Base-by-base conservation (phyloP, 345 rosid genomes). In the Corchorus capsularis region DNA sequence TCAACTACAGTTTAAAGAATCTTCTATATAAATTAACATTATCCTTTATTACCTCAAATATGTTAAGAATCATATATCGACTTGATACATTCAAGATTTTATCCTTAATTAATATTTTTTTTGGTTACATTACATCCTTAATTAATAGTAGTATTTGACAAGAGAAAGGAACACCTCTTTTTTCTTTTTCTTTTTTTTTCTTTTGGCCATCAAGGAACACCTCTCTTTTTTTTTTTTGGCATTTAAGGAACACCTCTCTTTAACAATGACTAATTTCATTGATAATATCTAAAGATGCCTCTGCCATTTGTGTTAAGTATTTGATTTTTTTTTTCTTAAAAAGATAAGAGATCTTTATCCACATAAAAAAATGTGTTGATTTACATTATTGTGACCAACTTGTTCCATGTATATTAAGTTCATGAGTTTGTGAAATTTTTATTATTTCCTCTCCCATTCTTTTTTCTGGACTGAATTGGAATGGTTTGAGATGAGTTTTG, bases 401-500 rank as follows among this genome's bases (percentile, higher is more conserved):
- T 6, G 61, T 56, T 19, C 6, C 4, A 20, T 20, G 1, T 6
- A 27, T 6, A n/a, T 20, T 2, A 11, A 6, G 27, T 60, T 27
- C 2, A n/a, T n/a, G n/a, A 10, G 13, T 5, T 65, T 65, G 4
- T n/a, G 34, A 41, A 59, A 22, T 3, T 27, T 67, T 66, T 11
- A 67, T 46, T 13, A 47, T 67, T 67, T n/a, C 17, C 10, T 14
- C 66, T 63, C 22, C 3, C 67, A n/a, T 16, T 19, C 59, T 19
- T 66, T 64, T 76, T 43, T 53, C 16, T 80, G 74, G 66, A 65
- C 35, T 4, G 32, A n/a, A 57, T 50, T 67, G 64, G 46, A 66
- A 57, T 47, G 22, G 22, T 5, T 52, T 65, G 77, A n/a, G 85
- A 72, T 79, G 80, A 55, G 72, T 16, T 39, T 66, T 79, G 78